A percentile compares a stretch with the other conserved stretches of the same genome.
Evolutionary conservation across 208 protist genomes (phyloP).

Genomic region (Trypanosoma cruzi): DNA sequence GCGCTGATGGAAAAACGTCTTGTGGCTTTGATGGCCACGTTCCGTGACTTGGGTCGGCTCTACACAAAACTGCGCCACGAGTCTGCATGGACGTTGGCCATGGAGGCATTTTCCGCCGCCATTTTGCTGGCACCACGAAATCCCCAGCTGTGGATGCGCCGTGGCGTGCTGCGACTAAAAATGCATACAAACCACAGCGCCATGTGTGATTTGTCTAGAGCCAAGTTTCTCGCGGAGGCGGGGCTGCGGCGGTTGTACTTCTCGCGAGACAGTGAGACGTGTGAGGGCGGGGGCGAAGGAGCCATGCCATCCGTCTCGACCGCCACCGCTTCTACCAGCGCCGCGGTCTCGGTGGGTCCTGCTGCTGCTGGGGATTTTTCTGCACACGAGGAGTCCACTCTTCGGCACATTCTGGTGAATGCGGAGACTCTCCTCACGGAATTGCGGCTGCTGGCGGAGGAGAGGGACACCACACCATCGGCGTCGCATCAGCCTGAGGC

Average conservation of each 20-base stretch:
- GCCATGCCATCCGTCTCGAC: no score
- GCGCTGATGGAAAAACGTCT: not conserved
- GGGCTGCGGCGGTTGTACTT: no score
- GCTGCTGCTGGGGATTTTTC: not conserved
- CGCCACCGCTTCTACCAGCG: no score
- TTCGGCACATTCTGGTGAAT: not conserved
- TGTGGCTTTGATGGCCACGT: not conserved
- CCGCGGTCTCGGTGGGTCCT: no score
- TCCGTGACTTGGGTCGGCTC: constrained; percentile 3
- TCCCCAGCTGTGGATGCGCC: constrained; percentile 18
- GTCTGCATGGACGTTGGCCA: not conserved
- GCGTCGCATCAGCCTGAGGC: not conserved
- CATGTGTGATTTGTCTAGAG: constrained; percentile 25
- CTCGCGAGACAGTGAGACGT: no score
- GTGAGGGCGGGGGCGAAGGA: no score
- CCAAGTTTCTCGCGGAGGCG: constrained; percentile 8
- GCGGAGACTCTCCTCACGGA: not conserved
- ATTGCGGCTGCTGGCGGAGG: not conserved
- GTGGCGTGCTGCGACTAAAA: constrained; percentile 1
- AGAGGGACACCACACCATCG: not conserved
- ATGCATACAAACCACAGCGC: constrained; percentile 5
- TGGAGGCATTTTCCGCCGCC: constrained; percentile 19
- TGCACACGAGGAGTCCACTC: not conserved
- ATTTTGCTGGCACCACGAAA: constrained; percentile 25
- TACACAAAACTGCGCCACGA: constrained; percentile 4